Conservation (phyloP, 2,329 filamentous ascomycete species). For the Claviceps sp. region DNA sequence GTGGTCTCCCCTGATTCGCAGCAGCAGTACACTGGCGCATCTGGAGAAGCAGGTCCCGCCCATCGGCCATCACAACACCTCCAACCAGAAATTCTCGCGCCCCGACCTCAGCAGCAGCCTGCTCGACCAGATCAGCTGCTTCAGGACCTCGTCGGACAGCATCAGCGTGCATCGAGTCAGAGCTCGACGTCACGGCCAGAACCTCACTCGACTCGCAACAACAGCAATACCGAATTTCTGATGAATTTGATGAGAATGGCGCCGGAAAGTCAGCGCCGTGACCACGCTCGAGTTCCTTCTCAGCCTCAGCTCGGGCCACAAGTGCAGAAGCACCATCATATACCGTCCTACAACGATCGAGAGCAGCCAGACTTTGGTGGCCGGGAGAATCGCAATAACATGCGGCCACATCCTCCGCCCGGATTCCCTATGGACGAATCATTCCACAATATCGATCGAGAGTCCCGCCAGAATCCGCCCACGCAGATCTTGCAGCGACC, state of each 20-base stretch:
- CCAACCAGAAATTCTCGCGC: constrained; percentile 39
- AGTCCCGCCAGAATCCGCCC: constrained; percentile 37
- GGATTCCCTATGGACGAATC: constrained; percentile 39
- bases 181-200: constrained; percentile 31
- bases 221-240: constrained; percentile 67
- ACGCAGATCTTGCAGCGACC: constrained; percentile 53
- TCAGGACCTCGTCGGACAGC: constrained; percentile 46
- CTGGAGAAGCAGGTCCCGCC: constrained; percentile 30
- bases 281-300: constrained; percentile 23
- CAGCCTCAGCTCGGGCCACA: constrained; percentile 8
- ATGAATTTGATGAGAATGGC: constrained; percentile 62
- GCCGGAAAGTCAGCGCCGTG: constrained; percentile 36
- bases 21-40: constrained; percentile 32
- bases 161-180: constrained; percentile 41
- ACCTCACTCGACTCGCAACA: constrained; percentile 30
- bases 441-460: constrained; percentile 35
- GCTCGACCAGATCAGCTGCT: constrained; percentile 46
- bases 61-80: constrained; percentile 24
- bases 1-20: constrained; percentile 36
- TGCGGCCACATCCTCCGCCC: constrained; percentile 33
- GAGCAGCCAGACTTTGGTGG: constrained; percentile 30
- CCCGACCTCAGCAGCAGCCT: constrained; percentile 35
- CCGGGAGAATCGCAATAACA: constrained; percentile 20
- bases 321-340: constrained; percentile 26
- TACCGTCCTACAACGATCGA: constrained; percentile 33